A percentile compares a stretch with the other conserved stretches of the same genome.
These are phyloP conservation scores for Trametes hirsuta DNA, from an alignment of 1,284 basidiomycete genomes.

Conservation along the genomic window DNA sequence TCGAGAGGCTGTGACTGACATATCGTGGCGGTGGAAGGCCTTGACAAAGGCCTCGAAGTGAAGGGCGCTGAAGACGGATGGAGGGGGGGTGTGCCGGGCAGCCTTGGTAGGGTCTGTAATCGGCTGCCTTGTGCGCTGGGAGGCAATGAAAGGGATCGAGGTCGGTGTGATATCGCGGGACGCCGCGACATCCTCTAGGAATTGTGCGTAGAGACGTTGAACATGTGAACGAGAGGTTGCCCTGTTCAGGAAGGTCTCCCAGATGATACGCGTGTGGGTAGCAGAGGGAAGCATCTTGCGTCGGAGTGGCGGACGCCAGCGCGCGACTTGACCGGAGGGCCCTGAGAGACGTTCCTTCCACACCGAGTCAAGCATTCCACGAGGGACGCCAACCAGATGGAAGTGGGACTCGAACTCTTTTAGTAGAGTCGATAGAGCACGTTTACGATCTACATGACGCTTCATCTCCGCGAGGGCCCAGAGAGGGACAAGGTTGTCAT, in stretches of 20 bases:
- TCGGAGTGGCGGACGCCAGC: slow-evolving; percentile 4
- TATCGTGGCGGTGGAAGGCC: slow-evolving; percentile 15
- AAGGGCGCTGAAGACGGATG: slow-evolving; percentile 25
- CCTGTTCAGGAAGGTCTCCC: slow-evolving; percentile 35
- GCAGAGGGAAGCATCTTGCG: slow-evolving; percentile 38
- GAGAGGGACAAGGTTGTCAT: slow-evolving; percentile 11
- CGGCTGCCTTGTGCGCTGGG: neutral
- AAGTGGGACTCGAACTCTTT: slow-evolving; percentile 38
- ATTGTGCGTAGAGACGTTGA: slow-evolving; percentile 35
- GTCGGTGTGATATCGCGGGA: slow-evolving; percentile 4
- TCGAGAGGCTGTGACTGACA: slow-evolving; percentile 10
- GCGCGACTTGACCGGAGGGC: neutral
- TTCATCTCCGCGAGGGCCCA: slow-evolving; percentile 46
- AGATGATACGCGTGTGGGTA: slow-evolving; percentile 42
- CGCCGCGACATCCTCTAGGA: slow-evolving; percentile 22
- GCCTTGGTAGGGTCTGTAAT: neutral
- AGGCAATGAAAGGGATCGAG: neutral
- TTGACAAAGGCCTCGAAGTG: slow-evolving; percentile 34
- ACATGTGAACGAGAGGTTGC: slow-evolving; percentile 9
- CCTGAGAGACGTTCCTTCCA: neutral
- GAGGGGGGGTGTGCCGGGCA: neutral
- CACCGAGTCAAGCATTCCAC: neutral
- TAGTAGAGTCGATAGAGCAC: slow-evolving; percentile 4
- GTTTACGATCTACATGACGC: slow-evolving; percentile 31
- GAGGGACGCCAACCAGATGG: slow-evolving; percentile 39